Evolutionary conservation across 2,329 filamentous ascomycete genomes (phyloP), one percentile per base, ranked within the genome.

Genomic region (Penicillium brevicompactum): DNA sequence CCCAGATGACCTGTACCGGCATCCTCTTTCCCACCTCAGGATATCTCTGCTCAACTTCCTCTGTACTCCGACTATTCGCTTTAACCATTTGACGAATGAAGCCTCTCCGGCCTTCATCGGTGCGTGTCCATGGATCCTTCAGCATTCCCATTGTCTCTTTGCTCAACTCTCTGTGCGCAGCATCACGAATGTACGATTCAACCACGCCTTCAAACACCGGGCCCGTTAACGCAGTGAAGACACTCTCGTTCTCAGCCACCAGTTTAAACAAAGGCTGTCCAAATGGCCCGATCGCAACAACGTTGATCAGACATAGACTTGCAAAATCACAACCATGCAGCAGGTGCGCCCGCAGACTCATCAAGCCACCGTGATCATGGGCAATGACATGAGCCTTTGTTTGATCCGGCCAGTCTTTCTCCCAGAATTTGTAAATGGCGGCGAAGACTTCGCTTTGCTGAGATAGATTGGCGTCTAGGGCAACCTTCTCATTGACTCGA

Each of bases 1-100:
- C 78, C 78, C 78, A 80, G 7, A 80, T 68, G 5, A 81, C 65
- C 55, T 70, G 75, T 5, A 79, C 72, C 0, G 75, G 74, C 10
- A 76, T 56, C 13, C 54, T 65, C 18, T 66, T 55, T 5, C 76
- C 70, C 1, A 79, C 66, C 24, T 70, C 66, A 2, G 63, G 51
- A 44, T 79, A 76, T 60, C 67, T 64, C 11, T 60, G 65, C 50
- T 78, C 76, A n/a, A 80, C 72, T 31, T 72, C 72, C 2, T 56
- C 66, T 3, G 58, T 66, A 18, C 46, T 57, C 24, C 68, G 62
- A 46, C 63, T 64, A 56, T 72, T 66, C 1, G 73, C 74, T 60
- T 76, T 72, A 22, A 67, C 60, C 51, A 80, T 68, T 58, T 80
- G 74, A 34, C 73, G 57, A 5, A 80, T 64, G 54, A 80, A 80